Percentiles rank a stretch among this genome's conserved stretches.
Evolutionary conservation across 1,284 basidiomycete species (phyloP).

Genomic region (Paramarasmius palmivorus): DNA sequence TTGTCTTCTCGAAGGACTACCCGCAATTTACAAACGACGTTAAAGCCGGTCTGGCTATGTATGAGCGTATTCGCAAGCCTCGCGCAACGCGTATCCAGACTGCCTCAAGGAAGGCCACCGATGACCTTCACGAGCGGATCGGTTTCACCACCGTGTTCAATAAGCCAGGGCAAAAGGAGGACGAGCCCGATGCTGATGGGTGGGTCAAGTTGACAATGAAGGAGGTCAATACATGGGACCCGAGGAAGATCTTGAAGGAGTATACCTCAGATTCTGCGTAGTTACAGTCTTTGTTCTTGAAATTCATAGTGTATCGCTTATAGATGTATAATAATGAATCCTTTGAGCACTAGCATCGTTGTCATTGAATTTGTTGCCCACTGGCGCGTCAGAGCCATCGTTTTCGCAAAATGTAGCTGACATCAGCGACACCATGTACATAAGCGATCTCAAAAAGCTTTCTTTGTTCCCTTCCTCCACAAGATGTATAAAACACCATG

Average conservation of each 20-base stretch:
- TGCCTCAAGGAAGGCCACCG: slow-evolving; percentile 25
- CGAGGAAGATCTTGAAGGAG: not conserved
- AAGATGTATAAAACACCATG: too few species aligned
- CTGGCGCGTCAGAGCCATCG: too few species aligned
- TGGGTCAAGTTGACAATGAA: slow-evolving; percentile 4
- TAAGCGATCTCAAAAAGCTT: too few species aligned
- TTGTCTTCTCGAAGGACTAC: slow-evolving; percentile 30
- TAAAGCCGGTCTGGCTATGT: slow-evolving; percentile 25
- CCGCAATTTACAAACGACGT: slow-evolving; percentile 25
- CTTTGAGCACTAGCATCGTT: too few species aligned
- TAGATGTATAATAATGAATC: too few species aligned
- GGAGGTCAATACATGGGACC: slow-evolving; percentile 4
- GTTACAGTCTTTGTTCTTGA: too few species aligned
- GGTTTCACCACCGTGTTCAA: slow-evolving; percentile 26
- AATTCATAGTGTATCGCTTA: too few species aligned
- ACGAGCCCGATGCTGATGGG: not conserved
- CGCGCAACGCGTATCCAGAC: slow-evolving; percentile 30
- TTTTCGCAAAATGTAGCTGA: too few species aligned
- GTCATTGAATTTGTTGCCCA: too few species aligned
- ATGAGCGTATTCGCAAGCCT: slow-evolving; percentile 29
- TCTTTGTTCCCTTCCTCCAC: too few species aligned
- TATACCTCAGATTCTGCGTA: not conserved
- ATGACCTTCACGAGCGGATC: slow-evolving; percentile 31
- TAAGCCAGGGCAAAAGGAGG: not conserved
- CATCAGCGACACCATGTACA: too few species aligned